Percentiles rank a stretch among this genome's conserved stretches.
phyloP scores from a whole-genome alignment of 805 yeast species.

The Hemisphaericaspora nanyangensis region DNA sequence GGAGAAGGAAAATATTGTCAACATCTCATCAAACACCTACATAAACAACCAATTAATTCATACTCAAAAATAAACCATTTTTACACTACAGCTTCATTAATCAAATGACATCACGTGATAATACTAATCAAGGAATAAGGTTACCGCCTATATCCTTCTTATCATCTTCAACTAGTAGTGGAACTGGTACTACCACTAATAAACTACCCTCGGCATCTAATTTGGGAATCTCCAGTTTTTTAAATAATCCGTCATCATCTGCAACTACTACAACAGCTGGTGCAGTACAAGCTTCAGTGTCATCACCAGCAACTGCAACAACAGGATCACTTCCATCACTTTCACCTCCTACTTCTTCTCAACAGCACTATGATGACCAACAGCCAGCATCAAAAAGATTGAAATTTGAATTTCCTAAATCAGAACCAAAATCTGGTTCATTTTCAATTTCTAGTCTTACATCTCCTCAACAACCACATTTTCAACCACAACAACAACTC shows the following conservation, averaged over 20 bases:
- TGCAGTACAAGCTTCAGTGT: too few species aligned
- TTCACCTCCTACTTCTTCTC: slow-evolving; percentile 6
- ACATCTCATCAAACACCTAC: too few species aligned
- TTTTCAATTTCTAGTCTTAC: not conserved
- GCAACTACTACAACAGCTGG: slow-evolving; percentile 1
- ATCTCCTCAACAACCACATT: not conserved
- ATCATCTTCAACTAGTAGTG: slow-evolving; percentile 9
- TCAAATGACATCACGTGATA: not conserved
- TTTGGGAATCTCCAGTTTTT: slow-evolving; percentile 20
- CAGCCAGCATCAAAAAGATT: slow-evolving; percentile 4
- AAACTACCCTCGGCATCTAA: slow-evolving; percentile 15
- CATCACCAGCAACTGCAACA: slow-evolving; percentile 1
- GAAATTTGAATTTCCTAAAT: slow-evolving; percentile 1
- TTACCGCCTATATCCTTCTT: slow-evolving; percentile 25
- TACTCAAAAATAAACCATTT: too few species aligned
- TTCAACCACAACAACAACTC: not conserved
- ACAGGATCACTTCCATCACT: not conserved
- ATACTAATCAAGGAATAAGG: slow-evolving; percentile 7
- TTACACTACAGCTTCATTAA: too few species aligned
- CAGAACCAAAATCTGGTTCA: not conserved
- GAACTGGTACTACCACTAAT: slow-evolving; percentile 2
- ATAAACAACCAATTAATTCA: too few species aligned
- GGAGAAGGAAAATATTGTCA: too few species aligned
- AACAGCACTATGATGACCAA: slow-evolving; percentile 5
- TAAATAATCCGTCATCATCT: slow-evolving; percentile 9